A percentile compares a stretch with the other conserved stretches of the same genome.
Evolutionary conservation across 2,329 filamentous ascomycete species (phyloP).

Genomic region (Ascochyta rabiei): DNA sequence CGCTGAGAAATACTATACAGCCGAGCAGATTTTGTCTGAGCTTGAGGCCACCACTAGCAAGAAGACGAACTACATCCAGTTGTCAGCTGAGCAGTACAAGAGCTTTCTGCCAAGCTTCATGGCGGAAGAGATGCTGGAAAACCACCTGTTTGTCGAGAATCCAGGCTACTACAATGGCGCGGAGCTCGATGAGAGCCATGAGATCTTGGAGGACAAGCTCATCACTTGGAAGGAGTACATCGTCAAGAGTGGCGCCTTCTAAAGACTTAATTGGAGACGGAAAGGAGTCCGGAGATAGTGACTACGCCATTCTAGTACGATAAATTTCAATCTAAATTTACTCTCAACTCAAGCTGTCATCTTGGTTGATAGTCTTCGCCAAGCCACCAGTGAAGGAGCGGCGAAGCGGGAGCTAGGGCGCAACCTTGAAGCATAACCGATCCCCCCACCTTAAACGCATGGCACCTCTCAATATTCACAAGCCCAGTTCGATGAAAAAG

Average conservation of each 20-base stretch:
- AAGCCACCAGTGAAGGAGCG: background rate
- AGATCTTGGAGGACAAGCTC: conserved; percentile 10
- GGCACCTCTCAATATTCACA: background rate
- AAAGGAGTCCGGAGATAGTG: too few species aligned
- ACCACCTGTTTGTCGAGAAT: conserved; percentile 58
- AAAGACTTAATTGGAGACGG: background rate
- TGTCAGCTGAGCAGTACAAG: conserved; percentile 49
- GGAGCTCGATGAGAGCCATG: conserved; percentile 48
- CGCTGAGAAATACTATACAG: conserved; percentile 43
- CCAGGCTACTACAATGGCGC: conserved; percentile 61
- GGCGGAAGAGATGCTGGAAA: conserved; percentile 60
- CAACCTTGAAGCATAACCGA: background rate
- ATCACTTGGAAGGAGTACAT: conserved; percentile 8
- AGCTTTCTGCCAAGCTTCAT: conserved; percentile 47
- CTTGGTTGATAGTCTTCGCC: background rate
- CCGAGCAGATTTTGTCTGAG: conserved; percentile 32
- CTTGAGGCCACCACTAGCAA: conserved; percentile 45
- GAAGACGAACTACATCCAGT: conserved; percentile 14
- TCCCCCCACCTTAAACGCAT: background rate
- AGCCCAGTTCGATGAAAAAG: background rate
- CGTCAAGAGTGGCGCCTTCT: conserved; percentile 9
- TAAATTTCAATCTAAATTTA: background rate
- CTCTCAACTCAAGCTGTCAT: background rate
- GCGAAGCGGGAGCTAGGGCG: background rate
- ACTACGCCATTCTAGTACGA: too few species aligned